phyloP scores from a whole-genome alignment of 768 basidiomycete species.

The Pulveroboletus sp. region DNA sequence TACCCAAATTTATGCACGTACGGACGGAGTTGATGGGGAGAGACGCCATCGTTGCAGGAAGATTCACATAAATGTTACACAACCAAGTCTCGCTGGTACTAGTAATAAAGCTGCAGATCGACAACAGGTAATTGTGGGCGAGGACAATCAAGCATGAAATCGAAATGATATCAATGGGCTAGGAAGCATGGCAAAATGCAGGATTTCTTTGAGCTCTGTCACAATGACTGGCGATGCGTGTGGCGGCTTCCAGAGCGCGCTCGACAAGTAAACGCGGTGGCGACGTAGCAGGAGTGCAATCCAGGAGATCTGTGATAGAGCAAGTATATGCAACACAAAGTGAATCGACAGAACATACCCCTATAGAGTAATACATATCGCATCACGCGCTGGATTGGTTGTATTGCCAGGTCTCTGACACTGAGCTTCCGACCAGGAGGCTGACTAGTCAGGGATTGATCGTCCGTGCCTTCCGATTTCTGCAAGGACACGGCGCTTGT shows the following conservation, averaged over 20 bases:
- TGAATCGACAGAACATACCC: conserved; percentile 37
- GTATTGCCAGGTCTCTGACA: conserved; percentile 59
- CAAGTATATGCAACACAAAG: not conserved
- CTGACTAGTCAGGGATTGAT: not conserved
- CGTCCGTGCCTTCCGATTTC: not conserved
- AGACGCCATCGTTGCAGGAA: conserved; percentile 32
- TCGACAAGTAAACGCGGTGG: conserved; percentile 53
- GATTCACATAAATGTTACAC: conserved; percentile 10
- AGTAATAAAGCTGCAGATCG: not conserved
- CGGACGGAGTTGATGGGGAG: conserved; percentile 30
- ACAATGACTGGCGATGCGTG: conserved; percentile 58
- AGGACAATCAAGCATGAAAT: not conserved
- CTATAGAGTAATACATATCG: conserved; percentile 60
- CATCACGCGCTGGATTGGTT: conserved; percentile 62
- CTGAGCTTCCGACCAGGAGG: conserved; percentile 22
- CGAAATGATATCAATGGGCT: conserved; percentile 5
- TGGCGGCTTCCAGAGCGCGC: conserved; percentile 54
- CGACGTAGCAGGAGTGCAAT: conserved; percentile 47
- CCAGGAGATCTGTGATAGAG: conserved; percentile 44
- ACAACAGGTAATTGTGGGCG: not conserved
- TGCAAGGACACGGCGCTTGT: not conserved
- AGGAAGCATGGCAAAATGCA: conserved; percentile 36
- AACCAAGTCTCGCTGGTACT: not conserved
- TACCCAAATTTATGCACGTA: conserved; percentile 28
- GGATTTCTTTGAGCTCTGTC: conserved; percentile 58